phyloP scores from a whole-genome alignment of 306 rosid species.

The Cucumis cinereus region DNA sequence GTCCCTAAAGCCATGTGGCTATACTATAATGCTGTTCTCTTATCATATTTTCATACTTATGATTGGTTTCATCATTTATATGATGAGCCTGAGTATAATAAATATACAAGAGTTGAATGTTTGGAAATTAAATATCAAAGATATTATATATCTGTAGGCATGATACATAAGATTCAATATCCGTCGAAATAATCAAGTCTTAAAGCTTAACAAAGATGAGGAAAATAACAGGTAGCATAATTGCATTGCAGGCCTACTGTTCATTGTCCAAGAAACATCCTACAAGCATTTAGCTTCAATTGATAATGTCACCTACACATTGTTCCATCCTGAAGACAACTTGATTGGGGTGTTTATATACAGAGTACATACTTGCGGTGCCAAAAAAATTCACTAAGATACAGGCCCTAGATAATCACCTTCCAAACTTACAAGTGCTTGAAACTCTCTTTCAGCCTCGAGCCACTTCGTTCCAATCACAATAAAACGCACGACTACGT shows the following conservation, averaged over 20 bases:
- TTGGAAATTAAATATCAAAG: not conserved
- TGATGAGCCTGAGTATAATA: not conserved
- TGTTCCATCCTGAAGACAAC: not conserved
- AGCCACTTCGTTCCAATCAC: conserved; percentile 88
- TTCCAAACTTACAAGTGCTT: conserved; percentile 76
- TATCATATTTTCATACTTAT: not conserved
- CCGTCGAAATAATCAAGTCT: no score
- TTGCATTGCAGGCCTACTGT: not conserved
- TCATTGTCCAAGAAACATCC: not conserved
- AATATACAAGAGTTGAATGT: not conserved
- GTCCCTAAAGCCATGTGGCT: not conserved
- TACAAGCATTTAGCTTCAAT: not conserved
- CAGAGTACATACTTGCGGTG: not conserved
- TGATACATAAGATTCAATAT: no score
- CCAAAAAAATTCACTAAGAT: conserved; percentile 11
- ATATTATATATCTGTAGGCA: not conserved
- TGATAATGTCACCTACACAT: not conserved
- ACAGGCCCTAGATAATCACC: conserved; percentile 76
- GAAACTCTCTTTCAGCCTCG: conserved; percentile 80
- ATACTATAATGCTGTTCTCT: not conserved
- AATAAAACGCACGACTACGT: conserved; percentile 38
- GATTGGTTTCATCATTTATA: not conserved
- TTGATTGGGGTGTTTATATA: not conserved
- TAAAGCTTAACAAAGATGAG: not conserved
- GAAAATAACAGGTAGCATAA: not conserved